Percentiles rank a stretch among this genome's conserved stretches.
These are phyloP conservation scores for Auriscalpium orientale DNA, from an alignment of 768 basidiomycete species.

Conservation along the genomic window DNA sequence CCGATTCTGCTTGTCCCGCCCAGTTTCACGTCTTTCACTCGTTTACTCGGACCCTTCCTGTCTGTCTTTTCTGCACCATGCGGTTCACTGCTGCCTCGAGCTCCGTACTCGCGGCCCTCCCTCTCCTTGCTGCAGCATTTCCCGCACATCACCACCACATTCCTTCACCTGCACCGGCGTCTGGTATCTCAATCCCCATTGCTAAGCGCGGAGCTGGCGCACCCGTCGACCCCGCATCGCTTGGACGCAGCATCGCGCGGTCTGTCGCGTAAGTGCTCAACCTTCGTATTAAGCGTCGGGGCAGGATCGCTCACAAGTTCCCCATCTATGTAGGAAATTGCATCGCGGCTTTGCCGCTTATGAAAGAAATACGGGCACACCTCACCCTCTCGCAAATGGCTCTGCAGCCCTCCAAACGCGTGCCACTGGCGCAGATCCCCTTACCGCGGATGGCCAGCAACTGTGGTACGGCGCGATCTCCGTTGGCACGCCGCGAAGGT, in stretches of 20 bases:
- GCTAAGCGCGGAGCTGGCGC: neutral
- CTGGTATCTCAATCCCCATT: neutral
- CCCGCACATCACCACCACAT: neutral
- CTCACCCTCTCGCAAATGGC: constrained; percentile 25
- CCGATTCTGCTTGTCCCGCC: too few species aligned
- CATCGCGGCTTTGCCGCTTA: constrained; percentile 35
- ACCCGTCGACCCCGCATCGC: neutral
- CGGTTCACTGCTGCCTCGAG: too few species aligned
- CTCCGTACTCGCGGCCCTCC: neutral
- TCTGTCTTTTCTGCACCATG: too few species aligned
- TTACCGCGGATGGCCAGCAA: constrained; percentile 29
- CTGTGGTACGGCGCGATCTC: constrained; percentile 39
- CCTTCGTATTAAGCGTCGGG: neutral
- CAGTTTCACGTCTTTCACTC: too few species aligned
- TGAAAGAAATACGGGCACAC: constrained; percentile 35
- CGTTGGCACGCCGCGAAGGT: constrained; percentile 40
- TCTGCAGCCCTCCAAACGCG: constrained; percentile 6
- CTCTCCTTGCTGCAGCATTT: neutral
- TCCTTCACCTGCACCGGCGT: neutral
- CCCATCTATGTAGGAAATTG: constrained; percentile 31
- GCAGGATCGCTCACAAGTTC: neutral
- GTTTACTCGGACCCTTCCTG: too few species aligned
- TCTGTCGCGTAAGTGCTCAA: neutral
- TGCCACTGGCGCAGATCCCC: constrained; percentile 24
- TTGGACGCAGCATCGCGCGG: neutral